A percentile compares a stretch with the other conserved stretches of the same genome.
phyloP scores from a whole-genome alignment of 805 yeast species.

The Yamadazyma akitaensis region DNA sequence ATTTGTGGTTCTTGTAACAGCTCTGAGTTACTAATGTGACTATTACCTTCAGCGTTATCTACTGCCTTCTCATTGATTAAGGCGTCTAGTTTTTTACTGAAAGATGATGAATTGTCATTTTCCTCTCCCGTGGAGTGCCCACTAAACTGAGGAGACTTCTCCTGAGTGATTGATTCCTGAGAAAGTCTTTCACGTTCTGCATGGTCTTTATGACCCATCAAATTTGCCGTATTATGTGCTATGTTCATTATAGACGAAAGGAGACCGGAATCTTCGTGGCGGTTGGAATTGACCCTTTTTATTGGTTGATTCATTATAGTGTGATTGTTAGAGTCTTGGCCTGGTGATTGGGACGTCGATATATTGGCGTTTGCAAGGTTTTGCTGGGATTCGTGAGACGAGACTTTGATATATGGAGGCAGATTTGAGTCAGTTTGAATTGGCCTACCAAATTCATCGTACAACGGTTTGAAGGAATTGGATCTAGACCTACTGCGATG shows the following conservation, averaged over 20 bases:
- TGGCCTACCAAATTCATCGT: constrained; percentile 5
- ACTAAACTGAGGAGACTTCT: background rate
- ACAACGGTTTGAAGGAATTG: constrained; percentile 7
- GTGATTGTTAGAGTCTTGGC: background rate
- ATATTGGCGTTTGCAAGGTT: background rate
- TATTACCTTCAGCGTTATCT: background rate
- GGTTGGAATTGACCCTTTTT: constrained; percentile 5
- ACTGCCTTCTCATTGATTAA: constrained; percentile 6
- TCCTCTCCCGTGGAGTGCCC: constrained; percentile 1
- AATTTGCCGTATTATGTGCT: constrained; percentile 45
- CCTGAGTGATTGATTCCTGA: background rate
- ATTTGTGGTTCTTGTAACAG: background rate
- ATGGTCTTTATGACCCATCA: constrained; percentile 11
- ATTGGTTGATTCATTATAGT: constrained; percentile 7
- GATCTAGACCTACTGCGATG: constrained; percentile 5
- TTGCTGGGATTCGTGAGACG: background rate
- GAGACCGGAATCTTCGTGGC: constrained; percentile 25
- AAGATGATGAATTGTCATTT: constrained; percentile 10
- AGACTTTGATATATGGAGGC: background rate
- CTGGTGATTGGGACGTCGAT: background rate
- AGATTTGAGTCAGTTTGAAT: background rate
- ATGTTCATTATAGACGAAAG: constrained; percentile 44
- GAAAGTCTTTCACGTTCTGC: background rate
- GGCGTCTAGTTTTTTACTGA: constrained; percentile 14
- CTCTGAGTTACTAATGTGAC: background rate